Base-by-base conservation (phyloP, 1,139 yeast genomes). In the Spathaspora sp. region DNA sequence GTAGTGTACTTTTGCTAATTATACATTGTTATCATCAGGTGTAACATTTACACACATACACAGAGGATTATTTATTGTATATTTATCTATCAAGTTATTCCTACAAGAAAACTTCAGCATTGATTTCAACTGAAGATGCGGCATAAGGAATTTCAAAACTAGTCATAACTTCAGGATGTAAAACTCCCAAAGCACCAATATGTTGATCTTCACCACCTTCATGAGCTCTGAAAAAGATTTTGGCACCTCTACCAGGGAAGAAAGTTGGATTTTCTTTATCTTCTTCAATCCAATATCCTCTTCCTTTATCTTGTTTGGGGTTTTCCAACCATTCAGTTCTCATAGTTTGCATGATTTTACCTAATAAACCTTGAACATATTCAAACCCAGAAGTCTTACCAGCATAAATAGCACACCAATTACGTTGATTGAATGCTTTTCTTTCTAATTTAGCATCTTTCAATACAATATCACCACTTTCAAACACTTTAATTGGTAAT, bases 161-260 rank as follows among this genome's bases (percentile, higher is more conserved):
- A 56, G 77, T 77, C 79, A 91, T 78, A 48, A 95, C 99, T 62
- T 88, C 90, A 33, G 99, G 99, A 67, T 95, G 99, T 61, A 95
- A 76, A 48, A 90, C 97, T 64, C 99, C 99, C 57, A 95, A 74
- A 43, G 82, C 72, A 55, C 99, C 99, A 59, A 95, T 80, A 45
- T 74, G 80, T 54, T 75, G 68, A 24, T 75, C 78, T 39, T 77
- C 70, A 24, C 67, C 84, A 48, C 81, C 86, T 52, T 80, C 80
- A 50, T 72, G 76, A 48, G 78, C 70, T 72, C 96, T 81, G 73
- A 83, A 87, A 68, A 78, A 80, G 50, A 95, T 78, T 60, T 80
- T 83, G 43, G 99, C 99, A 51, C 97, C 98, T 75, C 99, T 86
- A 42, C 98, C 99, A 39, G 97, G 96, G 86, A 95, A 93, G 72